Evolutionary conservation across 176 grass and related monocot genomes (phyloP).

Genomic region (Aegilops sharonensis): DNA sequence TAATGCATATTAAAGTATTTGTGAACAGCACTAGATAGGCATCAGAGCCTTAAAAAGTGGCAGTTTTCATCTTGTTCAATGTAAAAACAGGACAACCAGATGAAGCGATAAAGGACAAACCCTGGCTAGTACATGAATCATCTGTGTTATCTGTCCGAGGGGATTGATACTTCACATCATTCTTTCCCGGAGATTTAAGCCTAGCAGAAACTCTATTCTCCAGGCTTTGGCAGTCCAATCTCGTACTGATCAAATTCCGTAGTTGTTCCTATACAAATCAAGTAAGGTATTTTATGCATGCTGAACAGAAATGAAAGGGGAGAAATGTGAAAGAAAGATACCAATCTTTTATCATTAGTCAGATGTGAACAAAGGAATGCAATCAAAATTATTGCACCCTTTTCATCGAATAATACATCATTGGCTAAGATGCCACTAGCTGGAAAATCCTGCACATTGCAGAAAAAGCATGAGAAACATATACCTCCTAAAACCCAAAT

Average conservation of each 20-base stretch:
- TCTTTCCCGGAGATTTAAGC: slow-evolving; percentile 27
- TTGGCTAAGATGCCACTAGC: slow-evolving; percentile 38
- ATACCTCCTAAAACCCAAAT: slow-evolving; percentile 9
- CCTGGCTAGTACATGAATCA: slow-evolving; percentile 26
- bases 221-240: background rate
- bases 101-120: slow-evolving; percentile 34
- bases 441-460: slow-evolving; percentile 50
- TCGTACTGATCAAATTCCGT: slow-evolving; percentile 34
- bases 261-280: slow-evolving; percentile 46
- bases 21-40: background rate
- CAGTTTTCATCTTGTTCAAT: slow-evolving; percentile 4
- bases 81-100: background rate
- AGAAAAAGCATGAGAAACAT: slow-evolving; percentile 24
- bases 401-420: slow-evolving; percentile 48
- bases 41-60: background rate
- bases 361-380: slow-evolving; percentile 59
- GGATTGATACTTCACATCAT: slow-evolving; percentile 14
- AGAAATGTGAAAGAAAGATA: slow-evolving; percentile 36
- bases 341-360: slow-evolving; percentile 43
- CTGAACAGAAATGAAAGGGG: background rate
- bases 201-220: slow-evolving; percentile 21
- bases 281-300: background rate
- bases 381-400: slow-evolving; percentile 47
- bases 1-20: slow-evolving; percentile 2
- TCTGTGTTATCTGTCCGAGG: slow-evolving; percentile 18